phyloP scores from a whole-genome alignment of 345 rosid genomes.

The Turnera subulata region DNA sequence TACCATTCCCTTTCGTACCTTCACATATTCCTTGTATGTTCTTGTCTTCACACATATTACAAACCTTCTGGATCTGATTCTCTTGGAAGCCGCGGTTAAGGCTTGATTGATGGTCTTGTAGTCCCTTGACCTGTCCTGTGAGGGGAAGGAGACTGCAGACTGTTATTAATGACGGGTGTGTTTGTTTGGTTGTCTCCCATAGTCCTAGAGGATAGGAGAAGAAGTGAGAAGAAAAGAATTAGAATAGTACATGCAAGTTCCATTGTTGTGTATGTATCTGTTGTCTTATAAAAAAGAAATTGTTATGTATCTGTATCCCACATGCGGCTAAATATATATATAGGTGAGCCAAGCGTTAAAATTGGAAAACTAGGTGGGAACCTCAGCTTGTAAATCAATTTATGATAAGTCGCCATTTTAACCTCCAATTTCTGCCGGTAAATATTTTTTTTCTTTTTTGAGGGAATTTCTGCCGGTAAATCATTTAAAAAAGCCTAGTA shows the following conservation, averaged over 20 bases:
- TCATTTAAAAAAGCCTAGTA: too few species aligned
- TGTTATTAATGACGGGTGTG: conserved; percentile 16
- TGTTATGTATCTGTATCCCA: too few species aligned
- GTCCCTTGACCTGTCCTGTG: conserved; percentile 37
- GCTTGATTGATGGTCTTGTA: conserved; percentile 33
- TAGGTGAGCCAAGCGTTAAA: too few species aligned
- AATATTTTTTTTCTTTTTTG: too few species aligned
- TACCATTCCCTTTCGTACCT: conserved; percentile 27
- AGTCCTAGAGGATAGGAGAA: conserved; percentile 21
- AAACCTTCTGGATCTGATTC: conserved; percentile 24
- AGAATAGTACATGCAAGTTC: conserved; percentile 28
- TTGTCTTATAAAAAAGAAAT: too few species aligned
- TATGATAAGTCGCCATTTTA: too few species aligned
- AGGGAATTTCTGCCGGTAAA: too few species aligned
- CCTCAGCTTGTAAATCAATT: too few species aligned
- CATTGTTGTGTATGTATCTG: too few species aligned
- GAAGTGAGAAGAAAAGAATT: conserved; percentile 24
- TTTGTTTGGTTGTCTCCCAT: conserved; percentile 2
- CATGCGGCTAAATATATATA: too few species aligned
- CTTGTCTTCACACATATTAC: conserved; percentile 34
- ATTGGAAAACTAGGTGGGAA: too few species aligned
- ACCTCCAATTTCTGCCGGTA: too few species aligned
- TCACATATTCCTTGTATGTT: conserved; percentile 22
- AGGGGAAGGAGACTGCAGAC: conserved; percentile 29
- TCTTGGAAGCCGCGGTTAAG: conserved; percentile 26